A percentile compares a stretch with the other conserved stretches of the same genome.
phyloP scores from a whole-genome alignment of 805 yeast genomes.

The Suhomyces emberorum region DNA sequence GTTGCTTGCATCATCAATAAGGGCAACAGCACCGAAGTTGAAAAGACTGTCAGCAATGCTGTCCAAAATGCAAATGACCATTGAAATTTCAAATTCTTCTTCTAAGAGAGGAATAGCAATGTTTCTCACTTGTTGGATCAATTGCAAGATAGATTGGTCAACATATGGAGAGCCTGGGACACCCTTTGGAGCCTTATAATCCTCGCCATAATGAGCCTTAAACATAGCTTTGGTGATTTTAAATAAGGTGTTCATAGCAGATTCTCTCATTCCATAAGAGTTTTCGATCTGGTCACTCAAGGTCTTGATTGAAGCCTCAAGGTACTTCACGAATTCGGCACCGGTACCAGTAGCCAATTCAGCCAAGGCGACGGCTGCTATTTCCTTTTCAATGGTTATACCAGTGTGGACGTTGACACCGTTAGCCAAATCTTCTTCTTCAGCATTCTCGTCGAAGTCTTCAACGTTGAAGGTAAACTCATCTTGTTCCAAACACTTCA shows the following conservation, averaged over 20 bases:
- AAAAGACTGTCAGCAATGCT: conserved; percentile 64
- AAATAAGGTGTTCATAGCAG: conserved; percentile 82
- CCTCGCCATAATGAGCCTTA: conserved; percentile 47
- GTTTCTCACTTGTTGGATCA: conserved; percentile 65
- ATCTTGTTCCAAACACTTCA: conserved; percentile 78
- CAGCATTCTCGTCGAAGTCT: conserved; percentile 53
- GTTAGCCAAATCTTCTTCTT: conserved; percentile 62
- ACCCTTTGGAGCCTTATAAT: conserved; percentile 56
- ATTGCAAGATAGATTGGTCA: conserved; percentile 51
- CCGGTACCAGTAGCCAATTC: conserved; percentile 89
- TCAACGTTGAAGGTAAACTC: conserved; percentile 71
- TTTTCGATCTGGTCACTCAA: conserved; percentile 73
- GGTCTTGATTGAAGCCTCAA: conserved; percentile 63
- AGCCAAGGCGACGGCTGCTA: conserved; percentile 84
- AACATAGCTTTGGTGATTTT: conserved; percentile 71
- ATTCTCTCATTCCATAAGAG: conserved; percentile 88
- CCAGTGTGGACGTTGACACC: conserved; percentile 89
- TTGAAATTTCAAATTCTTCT: conserved; percentile 80
- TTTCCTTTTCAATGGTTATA: conserved; percentile 92
- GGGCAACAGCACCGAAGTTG: conserved; percentile 69
- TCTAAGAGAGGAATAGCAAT: conserved; percentile 59
- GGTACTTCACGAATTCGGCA: conserved; percentile 71
- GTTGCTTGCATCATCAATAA: conserved; percentile 58
- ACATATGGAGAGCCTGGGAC: conserved; percentile 60
- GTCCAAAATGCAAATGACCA: conserved; percentile 78